Conservation (phyloP, 2,329 filamentous ascomycete species). For the Tolypocladium guangdongense region DNA sequence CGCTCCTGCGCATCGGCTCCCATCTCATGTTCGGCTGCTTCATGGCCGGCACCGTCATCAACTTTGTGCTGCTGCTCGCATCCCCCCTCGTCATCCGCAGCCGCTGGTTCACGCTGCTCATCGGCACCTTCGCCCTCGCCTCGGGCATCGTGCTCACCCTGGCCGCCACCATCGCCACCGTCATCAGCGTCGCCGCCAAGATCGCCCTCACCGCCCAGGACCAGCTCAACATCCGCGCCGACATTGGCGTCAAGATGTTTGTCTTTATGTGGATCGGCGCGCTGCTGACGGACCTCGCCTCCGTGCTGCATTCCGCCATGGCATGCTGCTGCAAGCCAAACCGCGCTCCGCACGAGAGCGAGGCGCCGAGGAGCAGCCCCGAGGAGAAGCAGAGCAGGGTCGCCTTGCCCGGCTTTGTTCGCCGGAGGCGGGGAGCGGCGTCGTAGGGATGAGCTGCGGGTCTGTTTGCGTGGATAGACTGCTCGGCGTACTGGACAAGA, state of each 20-base stretch:
- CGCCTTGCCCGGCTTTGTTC: constrained; percentile 16
- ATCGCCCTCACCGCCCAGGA: constrained; percentile 61
- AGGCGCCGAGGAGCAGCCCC: constrained; percentile 4
- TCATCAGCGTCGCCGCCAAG: constrained; percentile 73
- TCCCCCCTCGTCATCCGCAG: constrained; percentile 43
- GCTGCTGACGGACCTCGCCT: constrained; percentile 55
- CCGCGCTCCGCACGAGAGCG: constrained; percentile 5
- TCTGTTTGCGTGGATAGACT: background rate
- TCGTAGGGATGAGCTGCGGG: background rate
- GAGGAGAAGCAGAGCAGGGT: constrained; percentile 11
- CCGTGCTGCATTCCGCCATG: constrained; percentile 61
- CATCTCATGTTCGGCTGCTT: constrained; percentile 88
- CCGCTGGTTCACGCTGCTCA: constrained; percentile 54
- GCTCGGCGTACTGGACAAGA: background rate
- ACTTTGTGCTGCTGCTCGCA: constrained; percentile 61
- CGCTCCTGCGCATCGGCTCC: constrained; percentile 62
- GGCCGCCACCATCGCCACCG: constrained; percentile 66
- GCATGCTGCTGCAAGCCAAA: constrained; percentile 58
- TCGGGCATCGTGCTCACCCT: constrained; percentile 56
- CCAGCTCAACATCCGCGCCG: constrained; percentile 65
- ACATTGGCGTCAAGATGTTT: constrained; percentile 65
- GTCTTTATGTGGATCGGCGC: constrained; percentile 83
- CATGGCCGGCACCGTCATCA: constrained; percentile 58
- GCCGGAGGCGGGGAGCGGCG: constrained; percentile 13
- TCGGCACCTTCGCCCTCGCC: constrained; percentile 58